Conservation (phyloP, 805 yeast species). For the Hyphopichia homilentoma region DNA sequence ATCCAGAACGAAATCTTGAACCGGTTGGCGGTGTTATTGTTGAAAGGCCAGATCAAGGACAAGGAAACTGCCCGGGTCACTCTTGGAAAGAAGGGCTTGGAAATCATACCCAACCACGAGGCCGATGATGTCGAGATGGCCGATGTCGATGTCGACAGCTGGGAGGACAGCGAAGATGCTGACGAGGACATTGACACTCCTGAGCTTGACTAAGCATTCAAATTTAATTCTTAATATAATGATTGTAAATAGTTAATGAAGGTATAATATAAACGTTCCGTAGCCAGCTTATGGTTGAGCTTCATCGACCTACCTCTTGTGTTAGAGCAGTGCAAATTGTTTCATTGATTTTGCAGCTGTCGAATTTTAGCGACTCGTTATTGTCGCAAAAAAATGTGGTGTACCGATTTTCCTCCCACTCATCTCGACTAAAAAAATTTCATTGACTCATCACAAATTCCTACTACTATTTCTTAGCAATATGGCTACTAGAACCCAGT, state of each 20-base stretch:
- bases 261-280: neutral
- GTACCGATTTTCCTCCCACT: neutral
- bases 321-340: too few relatives aligned
- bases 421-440: constrained; percentile 3
- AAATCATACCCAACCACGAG: constrained; percentile 85
- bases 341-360: too few relatives aligned
- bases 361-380: too few relatives aligned
- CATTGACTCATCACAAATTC: constrained; percentile 2
- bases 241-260: constrained; percentile 1
- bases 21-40: constrained; percentile 80
- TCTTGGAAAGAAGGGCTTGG: constrained; percentile 58
- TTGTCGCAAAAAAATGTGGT: neutral
- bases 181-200: constrained; percentile 40
- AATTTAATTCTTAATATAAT: neutral
- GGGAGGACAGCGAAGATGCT: constrained; percentile 59
- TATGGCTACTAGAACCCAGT: constrained; percentile 48
- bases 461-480: constrained; percentile 4
- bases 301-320: neutral
- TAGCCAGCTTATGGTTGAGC: neutral
- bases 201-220: constrained; percentile 14
- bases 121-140: constrained; percentile 45
- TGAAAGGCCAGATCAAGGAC: constrained; percentile 83
- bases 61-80: constrained; percentile 79
- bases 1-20: constrained; percentile 88
- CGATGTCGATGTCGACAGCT: constrained; percentile 56